Base-by-base conservation (phyloP, 257 asterid genomes). In the Solanum paucissectum region DNA sequence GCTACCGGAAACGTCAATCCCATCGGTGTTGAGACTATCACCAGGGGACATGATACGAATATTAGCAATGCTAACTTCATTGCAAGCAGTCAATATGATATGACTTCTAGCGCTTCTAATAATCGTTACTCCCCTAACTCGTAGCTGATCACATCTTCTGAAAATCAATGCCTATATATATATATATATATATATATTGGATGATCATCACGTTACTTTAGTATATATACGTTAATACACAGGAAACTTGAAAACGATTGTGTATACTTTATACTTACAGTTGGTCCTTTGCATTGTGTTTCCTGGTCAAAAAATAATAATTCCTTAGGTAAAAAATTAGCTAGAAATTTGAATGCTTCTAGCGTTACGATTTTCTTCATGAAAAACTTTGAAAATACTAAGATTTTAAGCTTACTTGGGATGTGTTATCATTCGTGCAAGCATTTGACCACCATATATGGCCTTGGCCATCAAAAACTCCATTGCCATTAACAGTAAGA, bases 1-100 rank as follows among this genome's bases (percentile, higher is more conserved):
- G 2, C 93, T 92, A 87, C 90, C 85, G 25, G 95, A 90, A 75
- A 92, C 87, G 87, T 90, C 93, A 29, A 93, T 93, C 1, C 90
- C 98, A 86, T 94, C 98, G 1, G 98, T 94, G 60, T 94, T 94
- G n/a, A 93, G 96, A 92, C 95, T 93, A 21, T 92, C 88, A 1
- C 92, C 94, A 0, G 96, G 96, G 12, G 98, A 94, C 29, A 89
- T 90, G 72, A 93, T 29, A 4, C 90, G 92, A 4, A 92, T 91
- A 87, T 93, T 92, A 68, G 94, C 83, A 14, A 92, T 84, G 1
- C 79, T 87, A 2, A 79, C 95, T 49, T 89, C 93, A 11, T 89
- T 89, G 73, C 89, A 88, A 29, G 94, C 88, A 75, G 91, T 86
- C 3, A 93, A 84, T 75, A 91, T 71, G 23, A 94, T 92, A 46